phyloP scores from a whole-genome alignment of 257 asterid species.

The Solanum lignicaule region DNA sequence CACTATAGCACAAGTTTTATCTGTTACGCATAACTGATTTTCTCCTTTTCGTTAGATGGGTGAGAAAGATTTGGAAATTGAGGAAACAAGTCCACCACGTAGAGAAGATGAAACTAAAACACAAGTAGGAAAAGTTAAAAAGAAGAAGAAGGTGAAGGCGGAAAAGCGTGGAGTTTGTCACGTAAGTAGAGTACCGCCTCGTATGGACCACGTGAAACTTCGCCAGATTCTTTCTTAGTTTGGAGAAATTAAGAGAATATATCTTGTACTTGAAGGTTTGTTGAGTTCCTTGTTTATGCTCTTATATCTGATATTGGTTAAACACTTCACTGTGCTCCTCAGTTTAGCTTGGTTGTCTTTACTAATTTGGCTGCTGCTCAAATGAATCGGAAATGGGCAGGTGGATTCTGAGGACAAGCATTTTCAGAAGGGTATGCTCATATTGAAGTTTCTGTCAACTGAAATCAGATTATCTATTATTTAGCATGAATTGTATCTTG shows the following conservation, averaged over 20 bases:
- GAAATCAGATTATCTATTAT: no score
- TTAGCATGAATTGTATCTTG: no score
- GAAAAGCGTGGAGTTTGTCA: constrained; percentile 65
- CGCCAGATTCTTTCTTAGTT: constrained; percentile 60
- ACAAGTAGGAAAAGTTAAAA: constrained; percentile 20
- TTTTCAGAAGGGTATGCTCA: constrained; percentile 74
- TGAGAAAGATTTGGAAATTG: no score
- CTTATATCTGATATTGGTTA: neutral
- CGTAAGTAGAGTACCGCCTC: constrained; percentile 63
- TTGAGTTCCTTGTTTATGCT: neutral
- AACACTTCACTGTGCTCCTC: no score
- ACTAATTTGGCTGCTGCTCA: constrained; percentile 23
- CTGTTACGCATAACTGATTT: no score
- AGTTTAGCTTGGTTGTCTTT: neutral
- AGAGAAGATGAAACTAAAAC: no score
- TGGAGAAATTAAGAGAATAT: constrained; percentile 69
- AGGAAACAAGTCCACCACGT: no score
- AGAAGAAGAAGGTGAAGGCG: constrained; percentile 1
- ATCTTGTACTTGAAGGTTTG: constrained; percentile 71
- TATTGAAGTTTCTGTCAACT: no score
- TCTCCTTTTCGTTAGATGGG: no score
- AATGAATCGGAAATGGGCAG: constrained; percentile 49
- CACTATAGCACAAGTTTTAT: neutral
- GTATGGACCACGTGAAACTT: constrained; percentile 68
- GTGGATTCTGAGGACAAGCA: constrained; percentile 74